Base-by-base conservation (phyloP, 2,329 filamentous ascomycete species). In the Trichocomaceae sp. region DNA sequence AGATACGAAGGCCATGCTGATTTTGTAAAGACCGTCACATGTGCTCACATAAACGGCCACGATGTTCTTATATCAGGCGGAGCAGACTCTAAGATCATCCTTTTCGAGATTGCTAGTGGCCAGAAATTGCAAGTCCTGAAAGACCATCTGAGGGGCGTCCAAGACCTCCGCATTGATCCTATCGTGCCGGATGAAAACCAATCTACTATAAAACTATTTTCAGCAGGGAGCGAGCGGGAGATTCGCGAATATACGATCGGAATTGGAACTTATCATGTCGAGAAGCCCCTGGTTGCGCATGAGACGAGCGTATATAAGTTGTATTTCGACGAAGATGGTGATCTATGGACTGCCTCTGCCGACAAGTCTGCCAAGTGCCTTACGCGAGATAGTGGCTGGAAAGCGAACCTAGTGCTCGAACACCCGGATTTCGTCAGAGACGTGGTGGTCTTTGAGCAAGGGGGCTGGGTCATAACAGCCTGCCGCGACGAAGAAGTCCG, bases 381-480 rank as follows among this genome's bases (percentile, higher is more conserved):
- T 8, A 79, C 85, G 1, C 79, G 90, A 51, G 75, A 79, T 22
- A 82, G 81, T 46, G 78, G 78, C 17, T 96, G 90, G 79, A 81
- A 80, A 46, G 73, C 81, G 3, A 89, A 92, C 57, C 86, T 91
- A 53, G 80, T 75, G 1, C 82, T 95, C 57, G 72, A 79, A 53
- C 93, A 99, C 68, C 89, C 90, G 1, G 90, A 95, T 69, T 96
- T 95, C 68, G 91, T 97, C 29, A 83, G 90, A 57, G 88, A 90
- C 55, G 81, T 97, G 20, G 83, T 84, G 8, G 79, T 92, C 3
- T 75, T 82, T 57, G 77, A 80, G 41, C 83, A 83, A 1, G 86
- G 87, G 3, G 81, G 84, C 19, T 92, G 88, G 84, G 83, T 93
- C 12, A 73, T 95, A 42, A 96, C 93, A 1, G 91, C 87, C 1